Percentiles rank a stretch among this genome's conserved stretches.
Evolutionary conservation across 352 stramenopile species (phyloP).

Genomic region (Pythium biforme): DNA sequence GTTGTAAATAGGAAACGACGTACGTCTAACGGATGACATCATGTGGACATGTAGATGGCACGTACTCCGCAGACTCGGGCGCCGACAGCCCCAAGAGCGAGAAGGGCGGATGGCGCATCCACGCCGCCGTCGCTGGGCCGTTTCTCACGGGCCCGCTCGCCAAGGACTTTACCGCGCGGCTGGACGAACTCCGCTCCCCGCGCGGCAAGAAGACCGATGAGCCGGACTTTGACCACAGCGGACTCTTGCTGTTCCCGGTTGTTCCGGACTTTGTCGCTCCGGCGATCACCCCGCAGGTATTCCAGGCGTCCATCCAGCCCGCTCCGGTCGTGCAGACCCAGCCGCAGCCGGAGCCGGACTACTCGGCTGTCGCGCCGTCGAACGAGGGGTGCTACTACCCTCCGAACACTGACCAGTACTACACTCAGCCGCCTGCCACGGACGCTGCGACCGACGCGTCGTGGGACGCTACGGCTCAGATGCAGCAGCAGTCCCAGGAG

Average conservation of each 20-base stretch:
- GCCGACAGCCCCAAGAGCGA: conserved; percentile 39
- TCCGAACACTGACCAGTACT: conserved; percentile 1
- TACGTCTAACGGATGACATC: background rate
- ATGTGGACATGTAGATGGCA: conserved; percentile 25
- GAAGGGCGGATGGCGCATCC: conserved; percentile 29
- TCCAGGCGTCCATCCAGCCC: conserved; percentile 22
- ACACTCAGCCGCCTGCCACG: conserved; percentile 4
- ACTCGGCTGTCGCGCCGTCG: conserved; percentile 2
- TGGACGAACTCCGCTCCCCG: conserved; percentile 33
- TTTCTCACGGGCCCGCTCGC: conserved; percentile 44
- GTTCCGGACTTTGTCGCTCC: conserved; percentile 30
- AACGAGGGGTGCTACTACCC: conserved; percentile 15
- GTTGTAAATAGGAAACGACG: background rate
- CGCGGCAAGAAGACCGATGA: conserved; percentile 28
- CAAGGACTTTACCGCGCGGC: conserved; percentile 24
- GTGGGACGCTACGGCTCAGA: conserved; percentile 9
- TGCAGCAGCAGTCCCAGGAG: conserved; percentile 10
- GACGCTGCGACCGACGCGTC: background rate
- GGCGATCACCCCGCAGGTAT: conserved; percentile 20
- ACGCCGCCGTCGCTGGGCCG: conserved; percentile 32
- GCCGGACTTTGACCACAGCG: conserved; percentile 33
- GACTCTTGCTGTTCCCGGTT: conserved; percentile 35
- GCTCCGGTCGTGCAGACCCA: conserved; percentile 5
- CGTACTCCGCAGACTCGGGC: conserved; percentile 34
- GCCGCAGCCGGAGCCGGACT: conserved; percentile 20